phyloP scores from a whole-genome alignment of 768 basidiomycete species.

The Vishniacozyma victoriae region DNA sequence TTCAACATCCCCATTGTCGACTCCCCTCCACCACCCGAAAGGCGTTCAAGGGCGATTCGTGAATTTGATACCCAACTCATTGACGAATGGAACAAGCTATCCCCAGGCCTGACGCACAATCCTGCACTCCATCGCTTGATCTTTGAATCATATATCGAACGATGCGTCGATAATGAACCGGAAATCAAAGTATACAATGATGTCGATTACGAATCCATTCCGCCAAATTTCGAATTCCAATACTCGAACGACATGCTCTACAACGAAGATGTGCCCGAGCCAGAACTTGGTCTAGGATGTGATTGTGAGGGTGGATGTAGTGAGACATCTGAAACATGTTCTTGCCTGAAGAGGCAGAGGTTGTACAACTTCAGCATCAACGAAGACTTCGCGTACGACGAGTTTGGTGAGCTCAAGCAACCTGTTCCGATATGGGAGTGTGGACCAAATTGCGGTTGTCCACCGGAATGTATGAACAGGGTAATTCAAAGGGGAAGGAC shows the following conservation, averaged over 20 bases:
- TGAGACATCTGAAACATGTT: slow-evolving; percentile 66
- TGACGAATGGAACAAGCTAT: slow-evolving; percentile 17
- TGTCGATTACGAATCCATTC: slow-evolving; percentile 60
- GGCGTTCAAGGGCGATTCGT: slow-evolving; percentile 10
- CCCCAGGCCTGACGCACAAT: slow-evolving; percentile 13
- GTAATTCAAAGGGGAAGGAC: slow-evolving; percentile 78
- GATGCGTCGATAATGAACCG: slow-evolving; percentile 63
- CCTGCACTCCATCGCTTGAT: slow-evolving; percentile 49
- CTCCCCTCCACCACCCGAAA: slow-evolving; percentile 6
- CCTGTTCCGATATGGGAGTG: slow-evolving; percentile 66
- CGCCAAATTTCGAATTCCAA: slow-evolving; percentile 75
- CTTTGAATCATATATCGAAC: slow-evolving; percentile 61
- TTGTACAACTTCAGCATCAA: slow-evolving; percentile 48
- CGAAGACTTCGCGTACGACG: slow-evolving; percentile 64
- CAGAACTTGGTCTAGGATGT: slow-evolving; percentile 65
- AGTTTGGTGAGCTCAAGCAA: slow-evolving; percentile 53
- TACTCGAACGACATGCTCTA: slow-evolving; percentile 81
- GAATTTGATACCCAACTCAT: slow-evolving; percentile 6
- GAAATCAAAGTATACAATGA: slow-evolving; percentile 63
- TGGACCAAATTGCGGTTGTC: slow-evolving; percentile 72
- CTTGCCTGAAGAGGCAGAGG: slow-evolving; percentile 61
- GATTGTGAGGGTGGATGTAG: slow-evolving; percentile 70
- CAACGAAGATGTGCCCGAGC: slow-evolving; percentile 61
- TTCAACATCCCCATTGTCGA: slow-evolving; percentile 1
- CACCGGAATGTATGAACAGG: slow-evolving; percentile 72